phyloP scores from a whole-genome alignment of 2,329 filamentous ascomycete species.

The Colletotrichum endophyticum region DNA sequence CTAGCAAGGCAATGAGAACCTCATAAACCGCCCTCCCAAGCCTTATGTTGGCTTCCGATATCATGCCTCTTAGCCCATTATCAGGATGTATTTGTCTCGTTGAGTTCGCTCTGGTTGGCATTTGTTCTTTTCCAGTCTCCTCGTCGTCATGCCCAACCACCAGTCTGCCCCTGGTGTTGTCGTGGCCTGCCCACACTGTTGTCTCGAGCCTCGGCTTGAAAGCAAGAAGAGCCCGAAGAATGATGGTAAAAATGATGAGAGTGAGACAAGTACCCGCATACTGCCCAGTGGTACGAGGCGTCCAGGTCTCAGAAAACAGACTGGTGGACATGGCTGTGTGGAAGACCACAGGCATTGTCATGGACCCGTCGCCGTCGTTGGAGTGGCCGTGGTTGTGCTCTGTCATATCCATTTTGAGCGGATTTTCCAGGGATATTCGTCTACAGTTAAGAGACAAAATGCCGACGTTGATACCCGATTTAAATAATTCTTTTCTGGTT shows the following conservation, averaged over 20 bases:
- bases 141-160: not conserved
- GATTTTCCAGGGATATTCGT: not conserved
- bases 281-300: not conserved
- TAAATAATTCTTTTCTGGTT: not conserved
- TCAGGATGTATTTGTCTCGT: not conserved
- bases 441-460: not conserved
- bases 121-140: not conserved
- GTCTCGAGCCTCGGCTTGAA: not conserved
- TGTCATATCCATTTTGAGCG: not conserved
- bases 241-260: not conserved
- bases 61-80: not conserved
- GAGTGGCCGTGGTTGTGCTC: not conserved
- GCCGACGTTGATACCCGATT: not conserved
- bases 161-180: not conserved
- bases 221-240: conserved; percentile 4
- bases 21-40: not conserved
- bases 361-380: not conserved
- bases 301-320: not conserved
- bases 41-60: not conserved
- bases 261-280: conserved; percentile 5
- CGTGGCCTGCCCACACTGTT: not conserved
- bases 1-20: conserved; percentile 29
- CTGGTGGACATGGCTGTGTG: not conserved
- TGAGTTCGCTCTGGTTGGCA: not conserved
- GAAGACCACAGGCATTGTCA: conserved; percentile 6